Evolutionary conservation across 352 stramenopile species (phyloP).

Genomic region (Phytophthora meadii): DNA sequence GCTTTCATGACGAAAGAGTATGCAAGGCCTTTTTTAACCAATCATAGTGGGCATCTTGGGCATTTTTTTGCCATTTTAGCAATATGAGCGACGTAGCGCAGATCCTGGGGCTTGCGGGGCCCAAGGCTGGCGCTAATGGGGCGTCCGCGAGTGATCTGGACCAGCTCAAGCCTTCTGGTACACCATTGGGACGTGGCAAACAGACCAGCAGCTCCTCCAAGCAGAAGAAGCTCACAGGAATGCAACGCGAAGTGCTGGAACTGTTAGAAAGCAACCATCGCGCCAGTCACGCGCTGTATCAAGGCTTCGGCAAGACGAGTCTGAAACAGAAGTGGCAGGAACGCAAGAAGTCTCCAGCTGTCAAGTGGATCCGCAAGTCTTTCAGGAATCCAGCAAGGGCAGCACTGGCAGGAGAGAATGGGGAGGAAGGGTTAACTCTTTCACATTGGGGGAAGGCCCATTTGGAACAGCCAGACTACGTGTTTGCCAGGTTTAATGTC

Average conservation of each 20-base stretch:
- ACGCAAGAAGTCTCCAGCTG: slow-evolving; percentile 46
- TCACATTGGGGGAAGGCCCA: slow-evolving; percentile 73
- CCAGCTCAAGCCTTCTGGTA: slow-evolving; percentile 60
- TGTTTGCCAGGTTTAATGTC: slow-evolving; percentile 76
- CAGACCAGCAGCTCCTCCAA: slow-evolving; percentile 26
- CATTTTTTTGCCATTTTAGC: background rate
- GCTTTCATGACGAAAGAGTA: too few relatives aligned
- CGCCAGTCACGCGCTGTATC: slow-evolving; percentile 66
- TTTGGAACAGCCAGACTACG: slow-evolving; percentile 62
- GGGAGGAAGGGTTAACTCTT: slow-evolving; percentile 53
- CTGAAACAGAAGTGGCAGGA: slow-evolving; percentile 75
- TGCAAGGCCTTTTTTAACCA: slow-evolving; percentile 1
- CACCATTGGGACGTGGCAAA: slow-evolving; percentile 24
- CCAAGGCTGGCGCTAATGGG: slow-evolving; percentile 31
- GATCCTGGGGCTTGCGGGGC: slow-evolving; percentile 61
- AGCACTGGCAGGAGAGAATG: slow-evolving; percentile 46
- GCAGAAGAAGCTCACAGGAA: slow-evolving; percentile 68
- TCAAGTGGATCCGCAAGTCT: slow-evolving; percentile 72
- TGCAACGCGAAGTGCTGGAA: slow-evolving; percentile 74
- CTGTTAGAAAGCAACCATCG: slow-evolving; percentile 69
- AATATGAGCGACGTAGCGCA: slow-evolving; percentile 77
- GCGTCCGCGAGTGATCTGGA: slow-evolving; percentile 42
- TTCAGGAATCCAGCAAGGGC: slow-evolving; percentile 67
- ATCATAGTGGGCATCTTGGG: background rate
- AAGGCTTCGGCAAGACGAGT: slow-evolving; percentile 62